Conservation (phyloP, 441 rosid genomes). For the Syzygium malaccense region DNA sequence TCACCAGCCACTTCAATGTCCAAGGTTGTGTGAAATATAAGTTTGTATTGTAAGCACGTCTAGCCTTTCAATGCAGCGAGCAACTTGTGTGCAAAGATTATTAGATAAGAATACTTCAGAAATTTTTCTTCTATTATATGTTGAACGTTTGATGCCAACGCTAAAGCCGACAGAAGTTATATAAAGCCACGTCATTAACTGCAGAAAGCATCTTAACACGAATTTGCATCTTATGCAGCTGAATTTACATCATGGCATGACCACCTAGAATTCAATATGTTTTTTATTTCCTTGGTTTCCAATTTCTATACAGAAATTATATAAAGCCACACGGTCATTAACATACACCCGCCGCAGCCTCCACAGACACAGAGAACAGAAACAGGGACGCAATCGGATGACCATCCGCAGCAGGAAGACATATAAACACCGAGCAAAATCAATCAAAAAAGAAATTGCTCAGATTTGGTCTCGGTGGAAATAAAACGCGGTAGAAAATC, state of each 20-base stretch:
- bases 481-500: too few species aligned
- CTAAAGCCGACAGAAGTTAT: not conserved
- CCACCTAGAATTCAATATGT: not conserved
- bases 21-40: not conserved
- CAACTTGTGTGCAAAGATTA: not conserved
- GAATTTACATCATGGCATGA: not conserved
- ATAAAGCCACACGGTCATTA: not conserved
- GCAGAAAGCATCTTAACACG: not conserved
- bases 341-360: too few species aligned
- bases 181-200: not conserved
- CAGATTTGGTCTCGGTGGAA: too few species aligned
- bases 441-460: too few species aligned
- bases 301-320: fast-evolving
- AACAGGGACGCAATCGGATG: too few species aligned
- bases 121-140: too few species aligned
- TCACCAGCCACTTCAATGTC: not conserved
- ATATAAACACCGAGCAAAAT: too few species aligned
- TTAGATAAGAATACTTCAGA: not conserved
- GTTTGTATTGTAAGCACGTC: not conserved
- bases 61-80: not conserved
- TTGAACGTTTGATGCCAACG: not conserved
- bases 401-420: too few species aligned
- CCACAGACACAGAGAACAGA: too few species aligned
- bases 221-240: not conserved
- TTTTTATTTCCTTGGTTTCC: not conserved